A percentile compares a stretch with the other conserved stretches of the same genome.
phyloP scores from a whole-genome alignment of 169 alveolate genomes.

The Plasmodium chabaudi region DNA sequence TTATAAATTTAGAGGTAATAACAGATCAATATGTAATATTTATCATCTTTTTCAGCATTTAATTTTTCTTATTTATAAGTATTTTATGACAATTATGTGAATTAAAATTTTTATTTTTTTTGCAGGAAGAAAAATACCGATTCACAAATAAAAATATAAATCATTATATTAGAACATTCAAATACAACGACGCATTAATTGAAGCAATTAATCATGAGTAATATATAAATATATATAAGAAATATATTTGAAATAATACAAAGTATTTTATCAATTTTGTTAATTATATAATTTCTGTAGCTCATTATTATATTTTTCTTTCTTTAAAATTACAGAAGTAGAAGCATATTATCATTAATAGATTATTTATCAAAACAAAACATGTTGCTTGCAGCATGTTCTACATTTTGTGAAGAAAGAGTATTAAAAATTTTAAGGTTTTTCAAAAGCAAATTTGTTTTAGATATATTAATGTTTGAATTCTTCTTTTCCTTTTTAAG shows the following conservation, averaged over 20 bases:
- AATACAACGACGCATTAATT: constrained; percentile 54
- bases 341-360: constrained; percentile 19
- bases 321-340: constrained; percentile 12
- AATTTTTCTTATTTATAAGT: too few species aligned
- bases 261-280: too few species aligned
- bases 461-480: constrained; percentile 52
- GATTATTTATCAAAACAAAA: constrained; percentile 53
- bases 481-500: constrained; percentile 56
- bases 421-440: constrained; percentile 19
- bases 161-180: constrained; percentile 12
- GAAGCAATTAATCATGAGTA: constrained; percentile 21
- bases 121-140: constrained; percentile 16
- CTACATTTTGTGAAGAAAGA: constrained; percentile 38
- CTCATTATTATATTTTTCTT: neutral
- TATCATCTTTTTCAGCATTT: too few species aligned
- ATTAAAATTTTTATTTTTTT: neutral
- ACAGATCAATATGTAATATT: too few species aligned
- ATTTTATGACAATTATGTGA: neutral
- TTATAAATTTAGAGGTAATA: neutral
- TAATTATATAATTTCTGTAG: too few species aligned
- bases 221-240: constrained; percentile 9
- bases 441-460: constrained; percentile 39
- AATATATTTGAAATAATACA: neutral
- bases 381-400: constrained; percentile 42
- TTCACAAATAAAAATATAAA: constrained; percentile 1